A percentile compares a stretch with the other conserved stretches of the same genome.
phyloP scores from a whole-genome alignment of 1,139 yeast genomes.

The Zygoascus hellenicus region DNA sequence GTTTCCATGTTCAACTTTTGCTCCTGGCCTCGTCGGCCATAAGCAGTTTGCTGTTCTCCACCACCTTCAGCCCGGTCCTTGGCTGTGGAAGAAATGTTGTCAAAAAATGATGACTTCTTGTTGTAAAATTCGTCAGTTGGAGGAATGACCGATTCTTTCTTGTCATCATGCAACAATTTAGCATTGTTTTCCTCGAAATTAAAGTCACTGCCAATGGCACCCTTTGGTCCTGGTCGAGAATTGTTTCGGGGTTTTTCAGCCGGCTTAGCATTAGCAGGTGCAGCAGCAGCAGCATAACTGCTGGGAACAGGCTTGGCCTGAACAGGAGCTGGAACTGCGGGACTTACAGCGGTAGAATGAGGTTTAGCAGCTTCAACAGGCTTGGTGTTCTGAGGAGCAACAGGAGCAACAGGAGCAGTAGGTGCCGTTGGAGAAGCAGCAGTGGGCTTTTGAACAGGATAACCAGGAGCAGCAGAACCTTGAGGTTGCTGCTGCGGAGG shows the following conservation, averaged over 20 bases:
- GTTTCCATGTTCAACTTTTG: constrained; percentile 58
- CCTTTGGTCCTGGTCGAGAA: constrained; percentile 25
- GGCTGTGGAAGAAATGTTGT: constrained; percentile 59
- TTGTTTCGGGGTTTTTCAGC: background rate
- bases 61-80: constrained; percentile 31
- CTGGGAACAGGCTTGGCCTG: background rate
- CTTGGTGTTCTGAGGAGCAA: constrained; percentile 14
- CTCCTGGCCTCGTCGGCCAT: constrained; percentile 59
- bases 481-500: constrained; percentile 5
- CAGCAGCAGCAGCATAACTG: constrained; percentile 3
- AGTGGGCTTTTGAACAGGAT: constrained; percentile 5
- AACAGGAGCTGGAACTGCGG: constrained; percentile 24
- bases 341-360: constrained; percentile 28
- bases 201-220: constrained; percentile 36
- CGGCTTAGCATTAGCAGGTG: background rate
- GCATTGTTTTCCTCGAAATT: constrained; percentile 71
- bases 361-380: constrained; percentile 9
- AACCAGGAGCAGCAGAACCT: constrained; percentile 12
- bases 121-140: constrained; percentile 44
- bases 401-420: constrained; percentile 14
- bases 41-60: constrained; percentile 31
- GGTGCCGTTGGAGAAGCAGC: constrained; percentile 18
- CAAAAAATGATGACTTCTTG: constrained; percentile 74
- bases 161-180: constrained; percentile 40
- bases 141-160: constrained; percentile 18